phyloP scores from a whole-genome alignment of 2,329 filamentous ascomycete genomes.

The Biscogniauxia mediterranea region DNA sequence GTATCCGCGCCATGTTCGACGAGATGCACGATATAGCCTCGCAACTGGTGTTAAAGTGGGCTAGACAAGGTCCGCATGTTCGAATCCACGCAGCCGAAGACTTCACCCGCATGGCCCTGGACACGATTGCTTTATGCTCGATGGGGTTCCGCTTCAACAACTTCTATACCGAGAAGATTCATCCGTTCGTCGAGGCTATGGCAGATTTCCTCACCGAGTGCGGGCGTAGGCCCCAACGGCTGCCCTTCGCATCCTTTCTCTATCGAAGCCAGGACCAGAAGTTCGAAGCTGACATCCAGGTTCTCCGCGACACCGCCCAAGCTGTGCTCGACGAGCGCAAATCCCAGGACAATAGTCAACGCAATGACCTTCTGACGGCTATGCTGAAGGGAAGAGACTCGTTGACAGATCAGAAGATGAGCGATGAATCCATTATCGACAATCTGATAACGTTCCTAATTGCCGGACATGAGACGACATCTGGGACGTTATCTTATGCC shows the following conservation, averaged over 20 bases:
- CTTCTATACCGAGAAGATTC: slow-evolving; percentile 56
- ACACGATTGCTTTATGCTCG: slow-evolving; percentile 58
- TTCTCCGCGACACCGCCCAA: slow-evolving; percentile 40
- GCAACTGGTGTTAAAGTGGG: slow-evolving; percentile 56
- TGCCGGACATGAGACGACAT: slow-evolving; percentile 51
- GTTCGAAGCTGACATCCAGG: slow-evolving; percentile 38
- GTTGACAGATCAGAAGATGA: background rate
- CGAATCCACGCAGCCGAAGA: slow-evolving; percentile 54
- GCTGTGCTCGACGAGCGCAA: slow-evolving; percentile 46
- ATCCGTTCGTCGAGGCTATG: slow-evolving; percentile 58
- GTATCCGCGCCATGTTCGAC: slow-evolving; percentile 54
- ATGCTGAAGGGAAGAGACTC: background rate
- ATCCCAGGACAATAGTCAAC: background rate
- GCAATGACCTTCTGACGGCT: background rate
- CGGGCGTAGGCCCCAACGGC: slow-evolving; percentile 35
- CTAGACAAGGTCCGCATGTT: slow-evolving; percentile 40
- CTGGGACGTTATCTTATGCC: too few relatives aligned
- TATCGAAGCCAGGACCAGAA: slow-evolving; percentile 26
- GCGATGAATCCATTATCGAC: background rate
- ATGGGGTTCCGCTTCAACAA: slow-evolving; percentile 58
- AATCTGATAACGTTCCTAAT: slow-evolving; percentile 17
- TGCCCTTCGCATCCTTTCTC: slow-evolving; percentile 15
- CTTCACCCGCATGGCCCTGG: slow-evolving; percentile 61
- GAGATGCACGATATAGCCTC: slow-evolving; percentile 51
- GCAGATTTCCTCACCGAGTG: slow-evolving; percentile 45